Conservation (phyloP, 164 flowering plant species). For the Taxillus chinensis region DNA sequence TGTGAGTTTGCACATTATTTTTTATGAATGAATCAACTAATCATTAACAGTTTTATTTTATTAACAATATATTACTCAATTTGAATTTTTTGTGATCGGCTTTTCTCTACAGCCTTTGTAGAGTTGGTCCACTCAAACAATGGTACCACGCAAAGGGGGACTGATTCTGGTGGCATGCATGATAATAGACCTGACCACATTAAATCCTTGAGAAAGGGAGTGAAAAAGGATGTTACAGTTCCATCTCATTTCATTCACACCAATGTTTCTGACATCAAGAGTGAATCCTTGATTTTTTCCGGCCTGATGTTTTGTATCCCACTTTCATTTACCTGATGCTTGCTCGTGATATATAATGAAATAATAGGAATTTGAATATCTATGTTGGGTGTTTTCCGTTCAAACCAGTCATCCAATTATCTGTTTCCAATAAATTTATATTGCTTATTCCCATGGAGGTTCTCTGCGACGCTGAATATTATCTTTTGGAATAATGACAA, state of each 20-base stretch:
- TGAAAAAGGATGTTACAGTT: conserved; percentile 39
- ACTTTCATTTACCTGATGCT: background rate
- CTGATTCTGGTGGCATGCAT: conserved; percentile 24
- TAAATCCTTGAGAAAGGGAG: conserved; percentile 41
- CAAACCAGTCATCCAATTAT: too few relatives aligned
- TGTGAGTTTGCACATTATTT: too few relatives aligned
- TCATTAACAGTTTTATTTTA: too few relatives aligned
- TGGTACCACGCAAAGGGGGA: conserved; percentile 68
- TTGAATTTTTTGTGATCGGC: background rate
- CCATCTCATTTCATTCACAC: conserved; percentile 81
- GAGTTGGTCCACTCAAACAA: conserved; percentile 81
- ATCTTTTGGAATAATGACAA: too few relatives aligned
- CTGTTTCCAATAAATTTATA: too few relatives aligned
- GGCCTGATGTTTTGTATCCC: conserved; percentile 92
- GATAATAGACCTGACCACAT: conserved; percentile 27
- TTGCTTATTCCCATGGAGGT: too few relatives aligned
- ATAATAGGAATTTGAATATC: background rate
- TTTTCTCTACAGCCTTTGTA: conserved; percentile 47
- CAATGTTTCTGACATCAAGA: conserved; percentile 62
- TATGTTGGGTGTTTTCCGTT: too few relatives aligned
- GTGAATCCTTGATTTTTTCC: conserved; percentile 54
- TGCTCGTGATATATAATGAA: background rate
- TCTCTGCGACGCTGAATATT: too few relatives aligned
- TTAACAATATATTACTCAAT: background rate
- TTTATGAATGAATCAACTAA: too few relatives aligned